Conservation (phyloP, 2,329 filamentous ascomycete species). For the Cercospora sojina region DNA sequence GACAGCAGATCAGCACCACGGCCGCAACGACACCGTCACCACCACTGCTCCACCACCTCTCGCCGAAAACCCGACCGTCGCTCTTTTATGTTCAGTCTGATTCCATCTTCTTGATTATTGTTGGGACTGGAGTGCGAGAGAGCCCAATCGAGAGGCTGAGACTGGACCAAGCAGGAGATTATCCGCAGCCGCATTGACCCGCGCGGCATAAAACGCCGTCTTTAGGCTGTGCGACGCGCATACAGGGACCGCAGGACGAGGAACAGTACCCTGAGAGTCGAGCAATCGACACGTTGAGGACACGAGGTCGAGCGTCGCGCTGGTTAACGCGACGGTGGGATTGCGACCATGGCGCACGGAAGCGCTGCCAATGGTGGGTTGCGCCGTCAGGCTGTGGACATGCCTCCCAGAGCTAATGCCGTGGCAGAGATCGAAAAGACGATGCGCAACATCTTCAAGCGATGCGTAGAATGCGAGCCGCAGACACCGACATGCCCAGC, state of each 20-base stretch:
- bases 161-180: constrained; percentile 1
- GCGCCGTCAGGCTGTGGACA: background rate
- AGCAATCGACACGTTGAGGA: background rate
- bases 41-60: background rate
- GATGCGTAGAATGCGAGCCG: constrained; percentile 59
- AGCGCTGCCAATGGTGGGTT: constrained; percentile 9
- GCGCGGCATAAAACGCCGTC: background rate
- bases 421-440: constrained; percentile 26
- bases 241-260: constrained; percentile 1
- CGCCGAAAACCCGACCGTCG: background rate
- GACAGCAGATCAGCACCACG: background rate
- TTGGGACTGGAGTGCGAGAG: background rate
- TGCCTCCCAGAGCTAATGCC: background rate
- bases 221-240: background rate
- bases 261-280: background rate
- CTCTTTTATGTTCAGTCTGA: constrained; percentile 7
- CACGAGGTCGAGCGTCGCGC: background rate
- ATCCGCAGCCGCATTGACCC: constrained; percentile 3
- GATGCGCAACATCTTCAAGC: constrained; percentile 50
- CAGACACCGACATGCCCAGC: constrained; percentile 57
- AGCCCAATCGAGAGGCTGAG: background rate
- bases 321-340: background rate
- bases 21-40: background rate
- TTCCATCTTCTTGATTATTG: background rate
- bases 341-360: constrained; percentile 9